phyloP scores from a whole-genome alignment of 2,329 filamentous ascomycete genomes.

The Exophiala sp. region DNA sequence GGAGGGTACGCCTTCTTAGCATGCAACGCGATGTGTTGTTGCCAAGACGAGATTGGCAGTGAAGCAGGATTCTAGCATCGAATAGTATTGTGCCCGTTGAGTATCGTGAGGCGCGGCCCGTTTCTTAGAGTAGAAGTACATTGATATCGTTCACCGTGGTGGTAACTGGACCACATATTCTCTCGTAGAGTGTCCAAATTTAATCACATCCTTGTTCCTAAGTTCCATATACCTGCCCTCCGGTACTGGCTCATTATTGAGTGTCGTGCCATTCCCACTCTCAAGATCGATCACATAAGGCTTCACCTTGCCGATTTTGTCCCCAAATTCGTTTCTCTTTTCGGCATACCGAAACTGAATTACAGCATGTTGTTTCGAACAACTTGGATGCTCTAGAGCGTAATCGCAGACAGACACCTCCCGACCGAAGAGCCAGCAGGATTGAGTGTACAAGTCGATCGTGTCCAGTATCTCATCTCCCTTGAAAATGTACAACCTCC shows the following conservation, averaged over 20 bases:
- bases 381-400: constrained; percentile 80
- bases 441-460: constrained; percentile 69
- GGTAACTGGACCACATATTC: constrained; percentile 95
- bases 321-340: constrained; percentile 80
- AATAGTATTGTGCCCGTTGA: too few relatives aligned
- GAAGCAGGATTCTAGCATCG: too few relatives aligned
- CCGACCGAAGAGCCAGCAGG: constrained; percentile 86
- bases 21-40: too few relatives aligned
- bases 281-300: constrained; percentile 93
- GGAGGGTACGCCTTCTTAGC: too few relatives aligned
- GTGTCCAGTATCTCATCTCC: constrained; percentile 75
- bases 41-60: too few relatives aligned
- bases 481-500: constrained; percentile 94
- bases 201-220: constrained; percentile 80
- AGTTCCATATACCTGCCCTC: constrained; percentile 80
- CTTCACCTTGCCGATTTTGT: constrained; percentile 72
- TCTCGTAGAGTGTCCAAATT: constrained; percentile 80
- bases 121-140: too few relatives aligned
- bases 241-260: constrained; percentile 74
- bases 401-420: constrained; percentile 79
- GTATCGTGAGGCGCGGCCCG: not conserved
- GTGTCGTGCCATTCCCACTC: constrained; percentile 80
- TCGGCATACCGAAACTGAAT: constrained; percentile 87
- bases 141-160: constrained; percentile 23
- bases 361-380: constrained; percentile 93